These are phyloP conservation scores for Camellia granthamiana DNA, from an alignment of 148 eudicot species.

Conservation along the genomic window DNA sequence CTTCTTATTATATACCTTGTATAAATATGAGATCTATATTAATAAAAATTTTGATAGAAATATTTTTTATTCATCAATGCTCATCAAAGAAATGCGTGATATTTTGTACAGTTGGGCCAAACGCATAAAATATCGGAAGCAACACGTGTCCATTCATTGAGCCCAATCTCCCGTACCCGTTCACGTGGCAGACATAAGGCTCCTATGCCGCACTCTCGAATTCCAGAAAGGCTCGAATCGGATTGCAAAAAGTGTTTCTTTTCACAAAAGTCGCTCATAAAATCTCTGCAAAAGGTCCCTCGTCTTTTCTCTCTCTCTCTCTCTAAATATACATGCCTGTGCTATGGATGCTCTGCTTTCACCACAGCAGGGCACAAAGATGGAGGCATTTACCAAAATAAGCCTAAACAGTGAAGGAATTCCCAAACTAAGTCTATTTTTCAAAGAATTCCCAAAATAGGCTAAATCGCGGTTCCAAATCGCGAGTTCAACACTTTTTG, in stretches of 20 bases:
- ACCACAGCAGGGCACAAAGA: slow-evolving; percentile 16
- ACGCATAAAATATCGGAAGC: background rate
- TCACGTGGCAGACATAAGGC: slow-evolving; percentile 40
- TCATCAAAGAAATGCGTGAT: background rate
- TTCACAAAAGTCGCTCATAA: background rate
- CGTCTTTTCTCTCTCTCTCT: slow-evolving; percentile 1
- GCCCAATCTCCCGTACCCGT: slow-evolving; percentile 12
- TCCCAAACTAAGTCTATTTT: no score
- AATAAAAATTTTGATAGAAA: no score
- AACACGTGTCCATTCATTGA: slow-evolving; percentile 1
- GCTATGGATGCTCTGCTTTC: slow-evolving; percentile 13
- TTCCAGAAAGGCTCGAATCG: slow-evolving; percentile 17
- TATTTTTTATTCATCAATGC: no score
- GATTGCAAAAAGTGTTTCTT: background rate
- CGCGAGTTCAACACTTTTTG: no score
- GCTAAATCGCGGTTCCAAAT: no score
- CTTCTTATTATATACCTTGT: no score
- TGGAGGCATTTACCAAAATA: no score
- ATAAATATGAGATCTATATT: no score
- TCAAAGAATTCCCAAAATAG: no score
- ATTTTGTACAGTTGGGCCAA: background rate
- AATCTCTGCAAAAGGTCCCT: background rate
- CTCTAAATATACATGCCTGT: background rate
- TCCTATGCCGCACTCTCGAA: slow-evolving; percentile 16
- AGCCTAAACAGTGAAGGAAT: no score